Conservation (phyloP, 2,329 filamentous ascomycete species). For the Trichoderma breve region DNA sequence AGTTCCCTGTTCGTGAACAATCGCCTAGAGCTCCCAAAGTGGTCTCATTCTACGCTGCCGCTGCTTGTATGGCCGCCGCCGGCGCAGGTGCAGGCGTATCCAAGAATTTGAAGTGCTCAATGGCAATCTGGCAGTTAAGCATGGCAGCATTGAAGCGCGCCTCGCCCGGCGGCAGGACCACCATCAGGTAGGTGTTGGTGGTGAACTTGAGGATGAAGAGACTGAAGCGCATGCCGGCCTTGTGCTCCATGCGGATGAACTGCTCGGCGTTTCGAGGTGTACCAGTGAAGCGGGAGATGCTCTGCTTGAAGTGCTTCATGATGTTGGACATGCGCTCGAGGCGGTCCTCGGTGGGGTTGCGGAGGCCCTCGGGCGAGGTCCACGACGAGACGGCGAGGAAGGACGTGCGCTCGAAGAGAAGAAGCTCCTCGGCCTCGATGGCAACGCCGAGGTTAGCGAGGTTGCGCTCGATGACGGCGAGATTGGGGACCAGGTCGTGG, state of each 20-base stretch:
- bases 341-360: constrained; percentile 87
- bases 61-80: background rate
- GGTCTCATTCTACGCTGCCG: background rate
- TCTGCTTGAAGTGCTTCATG: constrained; percentile 97
- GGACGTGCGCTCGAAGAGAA: constrained; percentile 92
- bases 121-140: constrained; percentile 83
- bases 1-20: background rate
- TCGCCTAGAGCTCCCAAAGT: background rate
- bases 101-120: constrained; percentile 73
- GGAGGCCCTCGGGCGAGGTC: constrained; percentile 68
- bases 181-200: constrained; percentile 94
- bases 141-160: constrained; percentile 87
- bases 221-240: constrained; percentile 74
- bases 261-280: constrained; percentile 79
- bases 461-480: constrained; percentile 82
- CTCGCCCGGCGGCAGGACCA: constrained; percentile 86
- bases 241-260: constrained; percentile 78
- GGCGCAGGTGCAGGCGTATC: constrained; percentile 45
- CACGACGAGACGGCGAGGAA: constrained; percentile 96
- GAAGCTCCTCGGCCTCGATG: constrained; percentile 88
- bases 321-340: constrained; percentile 95
- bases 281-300: constrained; percentile 70
- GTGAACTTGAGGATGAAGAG: constrained; percentile 95
- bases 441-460: constrained; percentile 77
- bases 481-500: constrained; percentile 94